phyloP scores from a whole-genome alignment of 192 early-diverging fungal genomes.

The Coemansia sp. region DNA sequence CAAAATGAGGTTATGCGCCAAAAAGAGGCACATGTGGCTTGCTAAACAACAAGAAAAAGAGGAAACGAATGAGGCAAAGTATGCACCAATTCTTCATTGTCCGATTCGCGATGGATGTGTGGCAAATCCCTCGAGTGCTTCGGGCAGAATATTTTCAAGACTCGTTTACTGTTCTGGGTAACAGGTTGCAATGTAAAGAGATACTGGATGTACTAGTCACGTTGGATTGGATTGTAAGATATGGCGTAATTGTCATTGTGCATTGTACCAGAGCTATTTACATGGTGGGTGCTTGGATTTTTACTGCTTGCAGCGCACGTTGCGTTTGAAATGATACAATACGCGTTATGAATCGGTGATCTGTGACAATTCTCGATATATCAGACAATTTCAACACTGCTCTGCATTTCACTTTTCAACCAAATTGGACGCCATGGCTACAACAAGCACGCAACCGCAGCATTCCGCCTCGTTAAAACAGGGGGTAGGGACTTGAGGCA shows the following conservation, averaged over 20 bases:
- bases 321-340: not conserved
- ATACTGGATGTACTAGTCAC: too few relatives aligned
- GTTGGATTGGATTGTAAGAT: too few relatives aligned
- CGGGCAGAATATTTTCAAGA: too few relatives aligned
- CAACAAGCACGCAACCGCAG: not conserved
- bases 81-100: not conserved
- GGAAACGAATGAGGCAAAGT: conserved; percentile 7
- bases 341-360: not conserved
- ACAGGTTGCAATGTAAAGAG: too few relatives aligned
- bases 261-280: not conserved
- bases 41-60: not conserved
- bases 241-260: too few relatives aligned
- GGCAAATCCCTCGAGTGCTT: not conserved
- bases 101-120: not conserved
- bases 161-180: too few relatives aligned
- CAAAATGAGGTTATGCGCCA: conserved; percentile 18
- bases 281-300: not conserved
- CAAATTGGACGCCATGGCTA: too few relatives aligned
- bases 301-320: not conserved
- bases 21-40: conserved; percentile 17
- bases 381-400: not conserved
- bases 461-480: not conserved
- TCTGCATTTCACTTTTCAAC: not conserved
- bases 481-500: not conserved
- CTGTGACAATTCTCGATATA: not conserved